Conservation (phyloP, 768 basidiomycete genomes). For the Boletus rufocinnamomeus region DNA sequence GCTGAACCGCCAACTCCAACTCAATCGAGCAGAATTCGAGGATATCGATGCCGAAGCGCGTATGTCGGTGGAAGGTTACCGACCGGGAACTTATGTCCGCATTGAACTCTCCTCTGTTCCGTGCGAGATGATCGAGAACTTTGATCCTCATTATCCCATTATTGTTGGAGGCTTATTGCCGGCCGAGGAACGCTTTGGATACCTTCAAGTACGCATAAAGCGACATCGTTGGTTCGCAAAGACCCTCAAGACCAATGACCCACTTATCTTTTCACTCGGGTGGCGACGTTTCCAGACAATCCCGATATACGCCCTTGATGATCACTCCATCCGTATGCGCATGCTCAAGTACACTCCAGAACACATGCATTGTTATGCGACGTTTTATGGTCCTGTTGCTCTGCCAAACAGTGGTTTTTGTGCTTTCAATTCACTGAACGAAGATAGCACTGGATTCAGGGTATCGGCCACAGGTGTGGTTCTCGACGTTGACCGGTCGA, state of each 20-base stretch:
- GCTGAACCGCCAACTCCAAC: constrained; percentile 77
- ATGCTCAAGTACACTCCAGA: constrained; percentile 99
- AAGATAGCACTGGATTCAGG: constrained; percentile 75
- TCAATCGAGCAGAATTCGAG: constrained; percentile 86
- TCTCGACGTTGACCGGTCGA: constrained; percentile 87
- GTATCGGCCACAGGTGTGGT: constrained; percentile 94
- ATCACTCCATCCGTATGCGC: constrained; percentile 97
- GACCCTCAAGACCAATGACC: constrained; percentile 96
- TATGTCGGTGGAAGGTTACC: constrained; percentile 84
- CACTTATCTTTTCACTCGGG: constrained; percentile 93
- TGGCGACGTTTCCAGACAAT: constrained; percentile 96
- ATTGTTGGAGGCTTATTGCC: constrained; percentile 89
- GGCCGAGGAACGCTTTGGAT: constrained; percentile 90
- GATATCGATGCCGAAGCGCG: constrained; percentile 75
- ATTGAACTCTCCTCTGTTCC: constrained; percentile 85
- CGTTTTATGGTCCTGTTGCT: constrained; percentile 92
- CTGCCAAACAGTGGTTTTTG: constrained; percentile 97
- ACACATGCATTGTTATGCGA: constrained; percentile 99
- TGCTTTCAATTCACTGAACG: constrained; percentile 84
- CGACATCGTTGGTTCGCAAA: constrained; percentile 91
- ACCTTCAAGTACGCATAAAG: constrained; percentile 93
- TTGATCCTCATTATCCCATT: constrained; percentile 89
- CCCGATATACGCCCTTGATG: constrained; percentile 97
- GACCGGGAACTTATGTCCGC: constrained; percentile 90
- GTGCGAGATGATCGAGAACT: constrained; percentile 89